Base-by-base conservation (phyloP, 371 early-diverging fungal species). In the Apophysomyces trapeziformis region DNA sequence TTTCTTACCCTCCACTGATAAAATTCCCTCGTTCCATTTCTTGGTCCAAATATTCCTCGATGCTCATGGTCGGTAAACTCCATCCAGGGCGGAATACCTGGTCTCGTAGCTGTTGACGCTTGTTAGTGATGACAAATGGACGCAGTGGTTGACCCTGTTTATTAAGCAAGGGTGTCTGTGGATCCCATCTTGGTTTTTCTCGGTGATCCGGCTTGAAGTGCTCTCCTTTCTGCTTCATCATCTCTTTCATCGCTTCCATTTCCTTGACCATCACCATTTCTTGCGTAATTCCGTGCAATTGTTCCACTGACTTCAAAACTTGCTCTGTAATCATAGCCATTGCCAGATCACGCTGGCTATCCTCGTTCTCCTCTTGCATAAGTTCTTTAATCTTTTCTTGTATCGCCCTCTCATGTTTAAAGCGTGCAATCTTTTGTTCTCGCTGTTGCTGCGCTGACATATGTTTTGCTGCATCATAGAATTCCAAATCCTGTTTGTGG, bases 51-150 rank as follows among this genome's bases (percentile, higher is more conserved):
- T 95, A 99, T 76, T 98, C 92, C 56, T 99, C 99, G 61, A 99
- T 90, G 0, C 96, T 85, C 98, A 98, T 98, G 5, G 98, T 98
- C 3, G 99, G 99, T 62, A 99, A 74, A 38, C 87, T 91, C 75
- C 93, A 91, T 1, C 93, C 89, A 0, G 94, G 95, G 8, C 93
- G 69, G 75, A 98, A 99, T 8, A 97, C 98, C 32, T 87, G 83
- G 44, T 93, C 82, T 66, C 78, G 84, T 46, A 96, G 68, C 50
- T 87, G 86, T 64, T 90, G 83, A 12, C 94, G 85, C 64, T 92
- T 78, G 65, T 84, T 92, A 2, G 93, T 93, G 39, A 99, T 87
- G 36, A 94, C 86, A 83, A 99, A 99, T 7, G 98, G 97, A 39
- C 92, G 90, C 54, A 94, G 70, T 12, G 88, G 95, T 74, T 78